Percentiles rank a stretch among this genome's conserved stretches.
Evolutionary conservation across 306 rosid genomes (phyloP).

Genomic region (Echinosophora koreensis): DNA sequence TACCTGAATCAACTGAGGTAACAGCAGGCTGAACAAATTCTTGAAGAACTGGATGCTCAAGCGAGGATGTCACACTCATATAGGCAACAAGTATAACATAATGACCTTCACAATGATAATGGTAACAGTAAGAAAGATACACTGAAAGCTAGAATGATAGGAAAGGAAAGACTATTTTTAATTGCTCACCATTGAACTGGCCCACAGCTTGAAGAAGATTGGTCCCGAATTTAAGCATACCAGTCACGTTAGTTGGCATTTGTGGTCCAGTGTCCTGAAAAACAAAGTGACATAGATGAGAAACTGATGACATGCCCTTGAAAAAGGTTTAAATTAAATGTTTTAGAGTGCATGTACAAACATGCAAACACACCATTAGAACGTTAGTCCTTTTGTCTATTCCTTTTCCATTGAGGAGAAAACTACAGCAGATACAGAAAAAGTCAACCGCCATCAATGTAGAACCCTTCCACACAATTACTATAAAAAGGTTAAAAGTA

Average conservation of each 20-base stretch:
- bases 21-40: conserved; percentile 71
- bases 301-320: conserved; percentile 40
- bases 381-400: conserved; percentile 63
- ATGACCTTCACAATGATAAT: conserved; percentile 66
- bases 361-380: conserved; percentile 64
- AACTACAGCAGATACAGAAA: conserved; percentile 60
- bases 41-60: conserved; percentile 61
- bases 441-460: conserved; percentile 46
- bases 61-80: conserved; percentile 61
- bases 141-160: conserved; percentile 45
- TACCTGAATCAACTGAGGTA: conserved; percentile 69
- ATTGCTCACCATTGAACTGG: conserved; percentile 78
- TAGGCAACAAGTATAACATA: conserved; percentile 76
- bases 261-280: conserved; percentile 91
- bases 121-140: conserved; percentile 47
- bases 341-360: conserved; percentile 26
- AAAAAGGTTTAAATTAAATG: conserved; percentile 39
- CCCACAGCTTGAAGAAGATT: conserved; percentile 94
- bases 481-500: conserved; percentile 26
- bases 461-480: conserved; percentile 26
- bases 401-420: conserved; percentile 91
- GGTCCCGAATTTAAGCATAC: conserved; percentile 77
- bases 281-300: conserved; percentile 36
- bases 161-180: conserved; percentile 33
- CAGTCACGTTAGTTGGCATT: conserved; percentile 77